Percentiles rank a stretch among this genome's conserved stretches.
phyloP scores from a whole-genome alignment of 805 yeast species.

The Starmerella floricola region DNA sequence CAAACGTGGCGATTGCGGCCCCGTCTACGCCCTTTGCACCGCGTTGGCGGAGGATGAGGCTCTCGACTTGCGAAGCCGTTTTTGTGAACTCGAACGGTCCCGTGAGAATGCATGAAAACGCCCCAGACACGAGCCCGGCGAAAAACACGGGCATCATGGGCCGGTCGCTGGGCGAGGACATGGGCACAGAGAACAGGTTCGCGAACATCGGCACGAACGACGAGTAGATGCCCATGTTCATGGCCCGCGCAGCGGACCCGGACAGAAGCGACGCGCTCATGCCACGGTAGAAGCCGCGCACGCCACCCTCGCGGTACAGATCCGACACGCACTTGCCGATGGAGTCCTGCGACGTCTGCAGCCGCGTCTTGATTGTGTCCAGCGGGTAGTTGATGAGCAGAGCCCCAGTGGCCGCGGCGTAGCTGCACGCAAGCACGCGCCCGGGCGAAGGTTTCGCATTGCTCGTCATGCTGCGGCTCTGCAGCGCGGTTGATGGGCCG shows the following conservation, averaged over 20 bases:
- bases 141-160: slow-evolving; percentile 22
- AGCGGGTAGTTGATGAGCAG: slow-evolving; percentile 59
- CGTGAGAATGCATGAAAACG: slow-evolving; percentile 38
- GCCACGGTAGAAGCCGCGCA: slow-evolving; percentile 63
- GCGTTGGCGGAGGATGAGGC: slow-evolving; percentile 31
- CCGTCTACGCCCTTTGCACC: slow-evolving; percentile 1
- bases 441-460: slow-evolving; percentile 7
- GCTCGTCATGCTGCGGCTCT: not conserved
- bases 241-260: slow-evolving; percentile 31
- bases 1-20: slow-evolving; percentile 1
- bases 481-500: not conserved
- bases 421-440: slow-evolving; percentile 18
- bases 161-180: slow-evolving; percentile 15
- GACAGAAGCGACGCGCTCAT: slow-evolving; percentile 60
- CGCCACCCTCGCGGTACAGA: slow-evolving; percentile 51
- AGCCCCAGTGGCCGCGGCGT: slow-evolving; percentile 22
- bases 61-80: slow-evolving; percentile 60
- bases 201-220: slow-evolving; percentile 17
- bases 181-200: slow-evolving; percentile 10
- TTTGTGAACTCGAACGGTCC: slow-evolving; percentile 83
- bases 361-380: slow-evolving; percentile 75
- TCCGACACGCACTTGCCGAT: slow-evolving; percentile 45
- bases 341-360: slow-evolving; percentile 59
- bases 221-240: slow-evolving; percentile 23
- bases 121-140: slow-evolving; percentile 61